These are phyloP conservation scores for Rhodotorula babjevae DNA, from an alignment of 768 basidiomycete species.

Conservation along the genomic window DNA sequence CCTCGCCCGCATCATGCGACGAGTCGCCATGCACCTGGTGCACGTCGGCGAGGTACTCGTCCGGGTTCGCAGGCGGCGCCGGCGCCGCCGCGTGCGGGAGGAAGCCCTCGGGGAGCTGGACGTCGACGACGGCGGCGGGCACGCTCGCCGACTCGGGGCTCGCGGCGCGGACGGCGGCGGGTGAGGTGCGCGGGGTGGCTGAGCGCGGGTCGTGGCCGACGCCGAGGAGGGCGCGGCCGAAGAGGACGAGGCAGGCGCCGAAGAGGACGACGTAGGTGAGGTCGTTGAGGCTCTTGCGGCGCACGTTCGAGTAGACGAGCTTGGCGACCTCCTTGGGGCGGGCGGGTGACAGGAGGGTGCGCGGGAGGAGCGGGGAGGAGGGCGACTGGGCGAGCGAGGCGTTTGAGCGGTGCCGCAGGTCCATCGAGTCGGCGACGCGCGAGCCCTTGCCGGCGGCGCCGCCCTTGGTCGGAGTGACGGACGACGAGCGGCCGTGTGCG, in stretches of 20 bases:
- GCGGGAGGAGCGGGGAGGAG: neutral
- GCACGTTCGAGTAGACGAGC: slow-evolving; percentile 10
- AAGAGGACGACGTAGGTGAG: slow-evolving; percentile 15
- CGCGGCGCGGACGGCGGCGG: neutral
- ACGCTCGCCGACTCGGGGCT: too few relatives aligned
- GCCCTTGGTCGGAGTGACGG: neutral
- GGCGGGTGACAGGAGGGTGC: neutral
- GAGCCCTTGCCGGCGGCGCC: neutral
- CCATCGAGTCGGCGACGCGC: neutral
- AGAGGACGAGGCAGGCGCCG: slow-evolving; percentile 8
- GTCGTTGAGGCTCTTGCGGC: slow-evolving; percentile 5
- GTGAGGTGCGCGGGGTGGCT: neutral
- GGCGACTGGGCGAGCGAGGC: slow-evolving; percentile 3
- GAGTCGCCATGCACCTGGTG: slow-evolving; percentile 5
- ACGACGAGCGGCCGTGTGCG: neutral
- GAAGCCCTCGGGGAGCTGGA: slow-evolving; percentile 13
- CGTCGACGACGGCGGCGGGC: neutral
- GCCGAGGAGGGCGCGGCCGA: slow-evolving; percentile 7
- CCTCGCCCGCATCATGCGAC: slow-evolving; percentile 1
- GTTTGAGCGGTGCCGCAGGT: slow-evolving; percentile 18
- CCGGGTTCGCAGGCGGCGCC: neutral
- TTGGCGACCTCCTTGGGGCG: too few relatives aligned
- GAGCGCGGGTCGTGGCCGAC: neutral
- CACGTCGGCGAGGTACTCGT: slow-evolving; percentile 10
- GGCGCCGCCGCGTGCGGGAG: neutral